A percentile compares a stretch with the other conserved stretches of the same genome.
These are phyloP conservation scores for Paramecium sexaurelia DNA, from an alignment of 73 alveolate species.

Conservation along the genomic window DNA sequence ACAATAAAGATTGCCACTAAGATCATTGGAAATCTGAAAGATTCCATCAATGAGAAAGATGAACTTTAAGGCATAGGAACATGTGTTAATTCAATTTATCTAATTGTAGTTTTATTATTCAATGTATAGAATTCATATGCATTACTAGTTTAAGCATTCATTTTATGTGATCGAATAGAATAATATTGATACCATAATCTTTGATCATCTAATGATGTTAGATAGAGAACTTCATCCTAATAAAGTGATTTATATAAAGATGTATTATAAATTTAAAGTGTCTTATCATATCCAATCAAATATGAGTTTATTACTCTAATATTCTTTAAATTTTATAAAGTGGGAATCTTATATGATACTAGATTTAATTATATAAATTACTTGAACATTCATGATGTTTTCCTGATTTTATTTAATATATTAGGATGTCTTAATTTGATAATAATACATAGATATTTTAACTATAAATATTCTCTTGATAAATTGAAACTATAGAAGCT, in stretches of 20 bases:
- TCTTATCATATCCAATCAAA: slow-evolving; percentile 3
- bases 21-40: slow-evolving; percentile 45
- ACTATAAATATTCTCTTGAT: background rate
- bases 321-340: background rate
- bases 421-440: background rate
- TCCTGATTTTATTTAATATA: slow-evolving; percentile 9
- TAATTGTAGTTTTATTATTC: slow-evolving; percentile 2
- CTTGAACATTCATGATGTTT: slow-evolving; percentile 24
- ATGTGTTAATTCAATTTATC: slow-evolving; percentile 36
- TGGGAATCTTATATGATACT: slow-evolving; percentile 12
- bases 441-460: background rate
- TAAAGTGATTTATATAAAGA: background rate
- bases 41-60: background rate
- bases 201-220: slow-evolving; percentile 25
- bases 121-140: slow-evolving; percentile 1
- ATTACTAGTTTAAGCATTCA: background rate
- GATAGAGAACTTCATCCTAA: background rate
- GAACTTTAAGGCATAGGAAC: background rate
- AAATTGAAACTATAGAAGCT: background rate
- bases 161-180: background rate
- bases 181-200: background rate
- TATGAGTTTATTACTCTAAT: slow-evolving; percentile 2
- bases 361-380: background rate
- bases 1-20: background rate
- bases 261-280: background rate